Percentiles rank a stretch among this genome's conserved stretches.
Conservation (phyloP, 306 rosid species). For the Cucurbita pepo region DNA sequence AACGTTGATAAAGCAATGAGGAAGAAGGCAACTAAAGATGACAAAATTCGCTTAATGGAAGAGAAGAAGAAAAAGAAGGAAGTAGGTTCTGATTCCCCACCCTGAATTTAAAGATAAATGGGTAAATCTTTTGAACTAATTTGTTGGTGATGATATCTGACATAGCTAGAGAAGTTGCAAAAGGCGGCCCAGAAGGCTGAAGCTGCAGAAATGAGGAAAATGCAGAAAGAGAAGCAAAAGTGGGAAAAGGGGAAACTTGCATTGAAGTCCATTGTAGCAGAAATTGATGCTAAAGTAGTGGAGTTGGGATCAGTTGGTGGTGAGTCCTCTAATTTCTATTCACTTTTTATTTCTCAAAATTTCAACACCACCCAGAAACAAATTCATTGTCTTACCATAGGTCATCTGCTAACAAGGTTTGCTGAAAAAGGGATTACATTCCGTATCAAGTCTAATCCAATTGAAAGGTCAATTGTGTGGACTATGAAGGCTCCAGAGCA, state of each 20-base stretch:
- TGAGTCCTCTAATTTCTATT: slow-evolving; percentile 12
- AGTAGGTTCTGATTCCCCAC: slow-evolving; percentile 29
- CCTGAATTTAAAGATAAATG: background rate
- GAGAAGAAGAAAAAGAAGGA: slow-evolving; percentile 61
- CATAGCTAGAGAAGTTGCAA: slow-evolving; percentile 69
- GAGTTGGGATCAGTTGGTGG: slow-evolving; percentile 90
- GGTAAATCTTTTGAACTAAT: slow-evolving; percentile 4
- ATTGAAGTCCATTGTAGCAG: slow-evolving; percentile 63
- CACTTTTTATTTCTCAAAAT: background rate
- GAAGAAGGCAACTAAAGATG: slow-evolving; percentile 62
- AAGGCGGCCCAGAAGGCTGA: slow-evolving; percentile 77
- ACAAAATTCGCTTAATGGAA: slow-evolving; percentile 52
- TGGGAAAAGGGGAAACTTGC: slow-evolving; percentile 91
- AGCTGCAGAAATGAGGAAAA: slow-evolving; percentile 57
- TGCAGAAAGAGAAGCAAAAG: slow-evolving; percentile 67
- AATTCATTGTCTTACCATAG: slow-evolving; percentile 21
- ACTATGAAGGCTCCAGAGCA: slow-evolving; percentile 76
- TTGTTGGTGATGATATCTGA: slow-evolving; percentile 9
- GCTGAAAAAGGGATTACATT: slow-evolving; percentile 68
- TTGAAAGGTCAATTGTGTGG: slow-evolving; percentile 78
- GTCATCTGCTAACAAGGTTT: slow-evolving; percentile 71
- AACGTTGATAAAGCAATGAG: slow-evolving; percentile 16
- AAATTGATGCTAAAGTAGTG: slow-evolving; percentile 69
- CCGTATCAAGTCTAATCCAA: slow-evolving; percentile 69
- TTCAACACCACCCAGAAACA: background rate